Conservation (phyloP, 345 rosid species). For the Capsella bursapastoris region DNA sequence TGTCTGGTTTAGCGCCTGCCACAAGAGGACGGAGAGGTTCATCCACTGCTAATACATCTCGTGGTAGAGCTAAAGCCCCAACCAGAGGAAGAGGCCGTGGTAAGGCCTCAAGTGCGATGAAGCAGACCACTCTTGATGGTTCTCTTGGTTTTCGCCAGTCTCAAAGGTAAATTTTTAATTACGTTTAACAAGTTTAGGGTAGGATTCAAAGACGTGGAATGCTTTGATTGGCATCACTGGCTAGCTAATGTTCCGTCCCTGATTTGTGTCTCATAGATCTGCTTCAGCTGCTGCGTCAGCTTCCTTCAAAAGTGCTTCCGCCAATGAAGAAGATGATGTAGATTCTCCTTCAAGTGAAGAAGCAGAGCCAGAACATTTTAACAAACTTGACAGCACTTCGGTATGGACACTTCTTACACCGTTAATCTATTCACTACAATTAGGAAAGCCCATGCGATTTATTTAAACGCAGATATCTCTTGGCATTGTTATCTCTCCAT, state of each 20-base stretch:
- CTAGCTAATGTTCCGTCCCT: slow-evolving; percentile 31
- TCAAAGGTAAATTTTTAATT: slow-evolving; percentile 60
- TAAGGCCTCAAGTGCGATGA: slow-evolving; percentile 70
- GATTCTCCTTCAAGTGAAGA: slow-evolving; percentile 90
- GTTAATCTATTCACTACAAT: neutral
- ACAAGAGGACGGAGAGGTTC: slow-evolving; percentile 70
- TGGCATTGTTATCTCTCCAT: slow-evolving; percentile 3
- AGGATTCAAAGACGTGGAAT: slow-evolving; percentile 20
- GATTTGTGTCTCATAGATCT: slow-evolving; percentile 54
- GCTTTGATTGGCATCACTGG: slow-evolving; percentile 25
- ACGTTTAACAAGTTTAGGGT: neutral
- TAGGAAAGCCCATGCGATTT: neutral
- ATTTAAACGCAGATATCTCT: neutral
- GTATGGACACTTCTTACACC: slow-evolving; percentile 49
- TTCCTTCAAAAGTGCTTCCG: slow-evolving; percentile 56
- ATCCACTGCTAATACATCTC: slow-evolving; percentile 48
- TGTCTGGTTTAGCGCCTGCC: slow-evolving; percentile 54
- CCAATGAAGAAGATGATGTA: slow-evolving; percentile 66
- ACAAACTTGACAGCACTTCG: slow-evolving; percentile 63
- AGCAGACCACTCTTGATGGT: slow-evolving; percentile 89
- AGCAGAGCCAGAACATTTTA: slow-evolving; percentile 50
- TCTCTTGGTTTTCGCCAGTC: slow-evolving; percentile 71
- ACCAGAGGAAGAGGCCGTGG: slow-evolving; percentile 91
- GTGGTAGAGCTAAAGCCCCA: slow-evolving; percentile 67
- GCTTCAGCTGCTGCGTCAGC: slow-evolving; percentile 69